Conservation (phyloP, 2,329 filamentous ascomycete genomes). For the Aspergillus neotritici region DNA sequence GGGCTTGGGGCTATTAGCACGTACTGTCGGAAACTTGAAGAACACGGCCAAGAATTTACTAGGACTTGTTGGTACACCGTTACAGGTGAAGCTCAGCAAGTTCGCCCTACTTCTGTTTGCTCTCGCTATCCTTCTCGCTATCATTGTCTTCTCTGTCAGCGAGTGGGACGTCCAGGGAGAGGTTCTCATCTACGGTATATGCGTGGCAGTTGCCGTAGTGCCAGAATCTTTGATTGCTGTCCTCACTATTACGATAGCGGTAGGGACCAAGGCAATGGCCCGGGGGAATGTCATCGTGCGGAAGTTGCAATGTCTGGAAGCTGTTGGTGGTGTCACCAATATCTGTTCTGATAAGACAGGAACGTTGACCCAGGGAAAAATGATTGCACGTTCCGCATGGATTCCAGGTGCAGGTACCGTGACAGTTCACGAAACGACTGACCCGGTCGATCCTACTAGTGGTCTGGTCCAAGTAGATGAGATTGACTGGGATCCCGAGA, state of each 20-base stretch:
- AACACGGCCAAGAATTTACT: slow-evolving; percentile 46
- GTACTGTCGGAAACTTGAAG: slow-evolving; percentile 37
- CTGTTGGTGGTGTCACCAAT: slow-evolving; percentile 53
- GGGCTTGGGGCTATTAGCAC: slow-evolving; percentile 16
- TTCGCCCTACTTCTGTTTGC: slow-evolving; percentile 76
- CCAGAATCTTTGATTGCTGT: slow-evolving; percentile 60
- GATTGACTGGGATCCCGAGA: slow-evolving; percentile 25
- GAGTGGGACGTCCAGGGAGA: slow-evolving; percentile 52
- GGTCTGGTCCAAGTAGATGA: slow-evolving; percentile 41
- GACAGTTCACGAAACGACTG: slow-evolving; percentile 48
- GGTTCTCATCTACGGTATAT: slow-evolving; percentile 55
- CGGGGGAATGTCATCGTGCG: slow-evolving; percentile 50
- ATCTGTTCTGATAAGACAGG: slow-evolving; percentile 57
- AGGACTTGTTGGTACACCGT: slow-evolving; percentile 63
- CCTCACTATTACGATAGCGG: slow-evolving; percentile 57
- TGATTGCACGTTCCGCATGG: slow-evolving; percentile 57
- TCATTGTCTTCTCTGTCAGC: slow-evolving; percentile 59
- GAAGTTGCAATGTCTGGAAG: slow-evolving; percentile 51
- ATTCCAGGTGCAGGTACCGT: slow-evolving; percentile 50
- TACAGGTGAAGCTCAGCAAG: slow-evolving; percentile 80
- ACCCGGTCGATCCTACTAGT: slow-evolving; percentile 52
- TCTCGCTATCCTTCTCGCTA: slow-evolving; percentile 58
- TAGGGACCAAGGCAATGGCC: slow-evolving; percentile 51
- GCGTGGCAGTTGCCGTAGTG: slow-evolving; percentile 56
- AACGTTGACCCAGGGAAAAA: slow-evolving; percentile 51